phyloP scores from a whole-genome alignment of 306 rosid genomes.

The Cucurbita pepo region DNA sequence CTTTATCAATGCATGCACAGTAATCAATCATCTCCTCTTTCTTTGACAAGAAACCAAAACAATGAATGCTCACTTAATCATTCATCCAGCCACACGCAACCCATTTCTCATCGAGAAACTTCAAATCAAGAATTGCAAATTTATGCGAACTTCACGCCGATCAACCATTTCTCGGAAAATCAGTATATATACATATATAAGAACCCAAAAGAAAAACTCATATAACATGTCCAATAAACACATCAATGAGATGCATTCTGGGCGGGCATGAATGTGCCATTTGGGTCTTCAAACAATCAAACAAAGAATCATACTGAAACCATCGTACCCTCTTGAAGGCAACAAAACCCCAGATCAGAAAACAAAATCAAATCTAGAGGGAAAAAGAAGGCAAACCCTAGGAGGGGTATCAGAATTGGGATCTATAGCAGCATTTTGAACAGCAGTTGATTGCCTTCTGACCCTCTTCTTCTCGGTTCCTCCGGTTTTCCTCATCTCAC shows the following conservation, averaged over 20 bases:
- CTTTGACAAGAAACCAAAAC: background rate
- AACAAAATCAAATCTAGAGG: background rate
- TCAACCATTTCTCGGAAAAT: background rate
- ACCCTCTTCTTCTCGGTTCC: constrained; percentile 91
- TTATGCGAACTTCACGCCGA: background rate
- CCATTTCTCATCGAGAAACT: background rate
- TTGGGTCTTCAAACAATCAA: background rate
- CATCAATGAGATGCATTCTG: background rate
- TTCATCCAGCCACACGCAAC: background rate
- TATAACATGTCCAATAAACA: background rate
- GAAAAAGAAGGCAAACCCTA: constrained; percentile 36
- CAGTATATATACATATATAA: background rate
- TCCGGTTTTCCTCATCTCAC: constrained; percentile 68
- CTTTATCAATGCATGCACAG: background rate
- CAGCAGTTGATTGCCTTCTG: constrained; percentile 57
- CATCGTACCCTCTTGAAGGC: too few relatives aligned
- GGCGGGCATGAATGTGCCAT: background rate
- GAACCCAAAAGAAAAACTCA: background rate
- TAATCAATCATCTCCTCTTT: background rate
- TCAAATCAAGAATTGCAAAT: background rate
- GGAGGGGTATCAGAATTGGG: constrained; percentile 71
- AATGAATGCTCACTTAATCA: background rate
- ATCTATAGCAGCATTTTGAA: constrained; percentile 60
- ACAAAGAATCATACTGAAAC: background rate
- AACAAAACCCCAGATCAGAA: constrained; percentile 31